phyloP scores from a whole-genome alignment of 2,329 filamentous ascomycete species.

The Aureobasidium melanogenum region DNA sequence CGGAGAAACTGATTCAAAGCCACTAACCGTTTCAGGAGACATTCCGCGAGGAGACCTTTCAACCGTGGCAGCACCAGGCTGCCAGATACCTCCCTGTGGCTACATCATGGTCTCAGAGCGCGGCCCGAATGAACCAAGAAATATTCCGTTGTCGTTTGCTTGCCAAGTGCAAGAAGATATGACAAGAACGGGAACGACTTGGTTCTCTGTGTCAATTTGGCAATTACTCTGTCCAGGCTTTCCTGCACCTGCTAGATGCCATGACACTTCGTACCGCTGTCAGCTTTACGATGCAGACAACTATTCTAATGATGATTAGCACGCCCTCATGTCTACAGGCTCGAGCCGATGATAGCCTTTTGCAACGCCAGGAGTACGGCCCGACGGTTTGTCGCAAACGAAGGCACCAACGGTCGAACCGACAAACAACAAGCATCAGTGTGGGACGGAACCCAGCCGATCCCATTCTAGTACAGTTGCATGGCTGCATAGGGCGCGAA shows the following conservation, averaged over 20 bases:
- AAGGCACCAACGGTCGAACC: conserved; percentile 9
- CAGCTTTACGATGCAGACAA: background rate
- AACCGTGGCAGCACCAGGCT: background rate
- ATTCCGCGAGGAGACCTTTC: conserved; percentile 1
- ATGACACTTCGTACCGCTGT: background rate
- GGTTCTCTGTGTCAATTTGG: background rate
- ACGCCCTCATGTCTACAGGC: background rate
- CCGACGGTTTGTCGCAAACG: conserved; percentile 9
- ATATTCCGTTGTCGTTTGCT: background rate
- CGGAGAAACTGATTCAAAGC: background rate
- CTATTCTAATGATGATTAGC: background rate
- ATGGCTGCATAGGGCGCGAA: conserved; percentile 1
- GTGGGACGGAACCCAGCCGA: conserved; percentile 11
- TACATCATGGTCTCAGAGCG: conserved; percentile 12
- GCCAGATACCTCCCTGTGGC: background rate
- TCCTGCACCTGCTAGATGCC: background rate
- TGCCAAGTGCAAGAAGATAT: background rate
- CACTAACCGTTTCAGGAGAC: background rate
- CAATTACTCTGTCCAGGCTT: background rate
- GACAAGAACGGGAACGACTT: background rate
- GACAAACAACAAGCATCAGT: conserved; percentile 8
- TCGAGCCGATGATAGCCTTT: background rate
- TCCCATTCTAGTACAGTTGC: background rate
- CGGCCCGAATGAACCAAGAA: conserved; percentile 7
- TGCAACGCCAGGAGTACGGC: conserved; percentile 6